Evolutionary conservation across 1,284 basidiomycete genomes (phyloP).

Genomic region (Ceratobasidium sp.): DNA sequence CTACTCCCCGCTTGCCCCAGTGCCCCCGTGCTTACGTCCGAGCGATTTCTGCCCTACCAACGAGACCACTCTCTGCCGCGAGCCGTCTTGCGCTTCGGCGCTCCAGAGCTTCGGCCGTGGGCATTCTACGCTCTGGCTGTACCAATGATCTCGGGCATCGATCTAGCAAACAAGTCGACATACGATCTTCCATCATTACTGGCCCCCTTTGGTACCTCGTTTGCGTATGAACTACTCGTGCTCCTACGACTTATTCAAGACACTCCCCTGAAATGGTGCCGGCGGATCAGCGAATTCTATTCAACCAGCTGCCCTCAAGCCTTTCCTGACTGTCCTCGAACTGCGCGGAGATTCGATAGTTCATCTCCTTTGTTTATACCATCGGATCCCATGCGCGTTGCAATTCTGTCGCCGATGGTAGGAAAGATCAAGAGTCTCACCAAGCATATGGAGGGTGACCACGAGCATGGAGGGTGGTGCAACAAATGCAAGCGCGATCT

Average conservation of each 20-base stretch:
- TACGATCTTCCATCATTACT: background rate
- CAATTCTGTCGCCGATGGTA: background rate
- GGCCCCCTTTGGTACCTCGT: background rate
- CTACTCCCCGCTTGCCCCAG: background rate
- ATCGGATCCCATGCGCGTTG: background rate
- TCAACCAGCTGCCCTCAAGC: background rate
- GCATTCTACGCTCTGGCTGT: background rate
- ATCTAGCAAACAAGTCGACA: background rate
- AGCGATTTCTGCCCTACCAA: background rate
- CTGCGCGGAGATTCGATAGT: background rate
- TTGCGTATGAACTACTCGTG: background rate
- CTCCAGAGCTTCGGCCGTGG: background rate
- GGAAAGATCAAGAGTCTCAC: background rate
- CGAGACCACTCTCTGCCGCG: background rate
- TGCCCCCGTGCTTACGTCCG: too few species aligned
- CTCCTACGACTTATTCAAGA: background rate
- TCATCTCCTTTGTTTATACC: background rate
- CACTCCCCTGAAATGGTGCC: background rate
- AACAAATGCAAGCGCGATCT: background rate
- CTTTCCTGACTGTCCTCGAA: background rate
- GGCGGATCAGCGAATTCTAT: background rate
- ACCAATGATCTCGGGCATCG: background rate
- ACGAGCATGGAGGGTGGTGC: background rate
- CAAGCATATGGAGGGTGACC: background rate
- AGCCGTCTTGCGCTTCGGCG: background rate